A percentile compares a stretch with the other conserved stretches of the same genome.
Evolutionary conservation across 2,329 filamentous ascomycete genomes (phyloP).

Genomic region (Gliomastix tumulicola): DNA sequence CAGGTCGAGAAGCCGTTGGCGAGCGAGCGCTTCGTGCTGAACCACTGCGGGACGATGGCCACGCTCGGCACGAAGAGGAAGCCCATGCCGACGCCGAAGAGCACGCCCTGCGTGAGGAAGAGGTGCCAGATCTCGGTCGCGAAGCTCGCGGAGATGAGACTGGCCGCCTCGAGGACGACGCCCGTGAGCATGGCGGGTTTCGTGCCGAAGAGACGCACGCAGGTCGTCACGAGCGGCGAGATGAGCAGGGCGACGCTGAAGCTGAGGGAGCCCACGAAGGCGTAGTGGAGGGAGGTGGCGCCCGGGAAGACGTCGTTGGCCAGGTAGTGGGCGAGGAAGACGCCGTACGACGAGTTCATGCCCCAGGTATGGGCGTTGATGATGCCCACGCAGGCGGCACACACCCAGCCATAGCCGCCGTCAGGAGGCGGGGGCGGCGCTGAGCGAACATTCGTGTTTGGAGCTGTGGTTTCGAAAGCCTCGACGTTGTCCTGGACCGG

Average conservation of each 20-base stretch:
- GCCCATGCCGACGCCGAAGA: conserved; percentile 74
- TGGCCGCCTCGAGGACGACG: conserved; percentile 50
- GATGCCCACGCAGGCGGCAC: conserved; percentile 18
- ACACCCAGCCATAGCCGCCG: conserved; percentile 45
- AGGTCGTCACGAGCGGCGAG: conserved; percentile 56
- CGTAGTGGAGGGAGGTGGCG: conserved; percentile 56
- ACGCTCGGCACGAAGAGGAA: conserved; percentile 66
- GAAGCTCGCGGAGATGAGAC: conserved; percentile 62
- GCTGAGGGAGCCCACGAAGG: conserved; percentile 53
- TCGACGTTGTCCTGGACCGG: conserved; percentile 1
- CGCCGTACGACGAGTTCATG: conserved; percentile 40
- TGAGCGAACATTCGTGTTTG: background rate
- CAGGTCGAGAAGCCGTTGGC: conserved; percentile 62
- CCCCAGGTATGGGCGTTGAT: conserved; percentile 39
- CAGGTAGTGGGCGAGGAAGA: conserved; percentile 47
- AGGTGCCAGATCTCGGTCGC: conserved; percentile 65
- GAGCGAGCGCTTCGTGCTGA: conserved; percentile 58
- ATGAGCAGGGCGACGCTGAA: conserved; percentile 45
- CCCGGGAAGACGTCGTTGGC: conserved; percentile 50
- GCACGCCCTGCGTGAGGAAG: conserved; percentile 66
- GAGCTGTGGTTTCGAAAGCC: too few species aligned
- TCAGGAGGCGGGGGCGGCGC: conserved; percentile 31
- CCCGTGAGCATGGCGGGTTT: conserved; percentile 55
- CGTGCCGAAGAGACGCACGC: conserved; percentile 52
- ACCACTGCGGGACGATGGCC: conserved; percentile 68